Evolutionary conservation across 805 yeast genomes (phyloP).

Genomic region (Saccharomycopsis vini): DNA sequence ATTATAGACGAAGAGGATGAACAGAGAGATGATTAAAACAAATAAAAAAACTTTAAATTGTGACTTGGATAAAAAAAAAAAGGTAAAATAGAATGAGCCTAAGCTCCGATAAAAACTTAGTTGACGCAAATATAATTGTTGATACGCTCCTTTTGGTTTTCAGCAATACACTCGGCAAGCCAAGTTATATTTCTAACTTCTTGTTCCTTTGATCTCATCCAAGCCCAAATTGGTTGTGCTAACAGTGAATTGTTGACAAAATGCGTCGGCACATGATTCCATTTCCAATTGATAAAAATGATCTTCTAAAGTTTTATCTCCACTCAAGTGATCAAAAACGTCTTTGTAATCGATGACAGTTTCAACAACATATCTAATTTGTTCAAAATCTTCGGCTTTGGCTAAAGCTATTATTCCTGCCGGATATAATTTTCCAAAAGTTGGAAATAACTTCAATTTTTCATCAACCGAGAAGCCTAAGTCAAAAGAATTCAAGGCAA

Average conservation of each 20-base stretch:
- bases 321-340: slow-evolving; percentile 36
- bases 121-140: slow-evolving; percentile 85
- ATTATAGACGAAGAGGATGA: no score
- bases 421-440: slow-evolving; percentile 74
- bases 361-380: slow-evolving; percentile 56
- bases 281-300: slow-evolving; percentile 89
- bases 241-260: slow-evolving; percentile 91
- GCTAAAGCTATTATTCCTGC: slow-evolving; percentile 55
- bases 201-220: slow-evolving; percentile 93
- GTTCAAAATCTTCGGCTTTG: slow-evolving; percentile 77
- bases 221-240: slow-evolving; percentile 92
- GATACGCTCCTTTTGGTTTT: slow-evolving; percentile 91
- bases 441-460: slow-evolving; percentile 65
- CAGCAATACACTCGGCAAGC: slow-evolving; percentile 99
- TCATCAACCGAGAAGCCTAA: slow-evolving; percentile 71
- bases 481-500: slow-evolving; percentile 80
- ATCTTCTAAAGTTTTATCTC: slow-evolving; percentile 70
- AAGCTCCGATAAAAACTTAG: no score
- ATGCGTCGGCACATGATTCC: slow-evolving; percentile 85
- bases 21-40: no score
- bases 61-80: no score
- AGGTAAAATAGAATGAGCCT: no score
- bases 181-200: slow-evolving; percentile 97
- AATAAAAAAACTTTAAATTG: no score
- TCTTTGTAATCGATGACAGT: slow-evolving; percentile 58